Percentiles rank a stretch among this genome's conserved stretches.
Conservation (phyloP, 371 early-diverging fungal genomes). For the Rhizopus arrhizus region DNA sequence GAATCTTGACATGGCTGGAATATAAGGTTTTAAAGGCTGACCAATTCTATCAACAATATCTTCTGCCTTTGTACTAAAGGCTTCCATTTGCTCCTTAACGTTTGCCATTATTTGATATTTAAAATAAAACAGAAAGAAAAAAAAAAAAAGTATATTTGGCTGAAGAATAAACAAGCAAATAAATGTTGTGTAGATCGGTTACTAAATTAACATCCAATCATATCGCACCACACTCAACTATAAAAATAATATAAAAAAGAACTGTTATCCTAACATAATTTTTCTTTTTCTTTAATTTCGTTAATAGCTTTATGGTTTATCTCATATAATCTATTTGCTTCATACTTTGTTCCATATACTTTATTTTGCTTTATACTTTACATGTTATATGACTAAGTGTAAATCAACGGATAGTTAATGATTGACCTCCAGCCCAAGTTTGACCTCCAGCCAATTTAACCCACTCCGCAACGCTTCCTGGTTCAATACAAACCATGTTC, state of each 20-base stretch:
- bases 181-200: slow-evolving; percentile 7
- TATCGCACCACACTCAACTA: slow-evolving; percentile 21
- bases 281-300: too few species aligned
- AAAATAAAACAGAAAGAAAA: slow-evolving; percentile 1
- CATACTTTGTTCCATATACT: too few species aligned
- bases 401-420: slow-evolving; percentile 43
- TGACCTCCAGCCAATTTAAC: slow-evolving; percentile 67
- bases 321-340: too few species aligned
- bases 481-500: slow-evolving; percentile 89
- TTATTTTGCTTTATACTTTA: too few species aligned
- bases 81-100: slow-evolving; percentile 35
- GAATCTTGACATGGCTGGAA: slow-evolving; percentile 88
- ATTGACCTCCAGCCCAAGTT: slow-evolving; percentile 78
- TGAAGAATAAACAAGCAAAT: not conserved
- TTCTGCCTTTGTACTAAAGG: slow-evolving; percentile 65
- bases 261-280: too few species aligned
- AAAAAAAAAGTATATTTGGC: slow-evolving; percentile 1
- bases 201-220: slow-evolving; percentile 26
- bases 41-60: slow-evolving; percentile 73
- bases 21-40: slow-evolving; percentile 85
- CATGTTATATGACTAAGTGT: too few species aligned
- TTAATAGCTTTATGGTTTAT: too few species aligned
- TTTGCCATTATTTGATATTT: slow-evolving; percentile 21
- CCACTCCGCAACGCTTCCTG: slow-evolving; percentile 80
- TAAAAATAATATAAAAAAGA: too few species aligned